phyloP scores from a whole-genome alignment of 139 green algal genomes.

The Monoraphidium neglectum region DNA sequence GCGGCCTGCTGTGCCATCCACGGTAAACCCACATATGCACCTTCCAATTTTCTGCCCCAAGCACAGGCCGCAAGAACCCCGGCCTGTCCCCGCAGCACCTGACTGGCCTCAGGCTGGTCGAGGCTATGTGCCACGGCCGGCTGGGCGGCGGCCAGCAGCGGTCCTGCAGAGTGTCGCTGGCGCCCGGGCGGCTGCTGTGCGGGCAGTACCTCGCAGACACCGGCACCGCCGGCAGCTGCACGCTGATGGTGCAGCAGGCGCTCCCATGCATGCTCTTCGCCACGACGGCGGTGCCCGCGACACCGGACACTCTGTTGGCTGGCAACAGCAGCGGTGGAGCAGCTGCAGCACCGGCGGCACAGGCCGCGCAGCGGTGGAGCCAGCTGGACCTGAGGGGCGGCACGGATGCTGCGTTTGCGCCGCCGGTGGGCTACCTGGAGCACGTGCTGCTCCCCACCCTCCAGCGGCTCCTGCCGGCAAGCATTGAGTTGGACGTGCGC shows the following conservation, averaged over 20 bases:
- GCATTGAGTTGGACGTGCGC: slow-evolving; percentile 31
- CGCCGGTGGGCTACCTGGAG: slow-evolving; percentile 70
- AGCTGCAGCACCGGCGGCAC: no score
- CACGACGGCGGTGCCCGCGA: slow-evolving; percentile 9
- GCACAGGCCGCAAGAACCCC: slow-evolving; percentile 38
- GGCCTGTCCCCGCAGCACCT: slow-evolving; percentile 66
- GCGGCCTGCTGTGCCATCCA: neutral
- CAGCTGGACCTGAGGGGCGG: slow-evolving; percentile 65
- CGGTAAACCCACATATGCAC: neutral
- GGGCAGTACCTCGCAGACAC: slow-evolving; percentile 62
- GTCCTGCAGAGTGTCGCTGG: slow-evolving; percentile 46
- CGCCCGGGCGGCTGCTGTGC: slow-evolving; percentile 30
- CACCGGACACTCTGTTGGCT: neutral
- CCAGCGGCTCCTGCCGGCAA: slow-evolving; percentile 13
- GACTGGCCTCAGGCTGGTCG: slow-evolving; percentile 65
- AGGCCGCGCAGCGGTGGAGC: neutral
- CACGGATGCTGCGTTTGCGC: slow-evolving; percentile 80
- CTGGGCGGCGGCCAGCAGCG: slow-evolving; percentile 41
- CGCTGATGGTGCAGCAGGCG: slow-evolving; percentile 71
- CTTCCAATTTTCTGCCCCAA: neutral
- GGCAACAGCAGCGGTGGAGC: neutral
- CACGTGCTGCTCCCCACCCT: slow-evolving; percentile 77
- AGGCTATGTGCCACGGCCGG: slow-evolving; percentile 39
- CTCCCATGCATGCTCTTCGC: slow-evolving; percentile 55
- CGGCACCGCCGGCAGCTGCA: slow-evolving; percentile 76